Evolutionary conservation across 805 yeast genomes (phyloP), one percentile per base, ranked within the genome.

Genomic region (Spathaspora passalidarum): DNA sequence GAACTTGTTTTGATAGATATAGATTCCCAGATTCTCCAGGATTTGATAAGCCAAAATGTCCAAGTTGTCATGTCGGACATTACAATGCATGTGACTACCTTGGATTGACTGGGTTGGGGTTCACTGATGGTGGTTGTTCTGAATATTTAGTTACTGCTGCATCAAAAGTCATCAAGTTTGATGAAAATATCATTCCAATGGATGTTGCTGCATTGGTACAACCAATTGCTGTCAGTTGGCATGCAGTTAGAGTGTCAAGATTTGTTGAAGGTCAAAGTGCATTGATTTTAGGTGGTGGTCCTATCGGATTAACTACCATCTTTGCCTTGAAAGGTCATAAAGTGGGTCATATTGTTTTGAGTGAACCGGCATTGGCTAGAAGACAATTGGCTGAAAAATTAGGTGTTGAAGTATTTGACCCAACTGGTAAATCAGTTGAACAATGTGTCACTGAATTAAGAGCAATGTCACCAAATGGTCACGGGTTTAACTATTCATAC

Each of bases 151-250:
- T 72, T 14, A 68, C 73, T n/a, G 61, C 73, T 16, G 69, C 54
- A 45, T 57, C 47, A 60, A 75, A 62, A 56, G 70, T 53, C 56
- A 72, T 56, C 62, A 62, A 66, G 45, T 61, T 77, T 35, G 80
- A 80, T 26, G 64, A 68, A 32, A 50, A 55, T 2, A 65, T 75
- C 32, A 57, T 60, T 34, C 68, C 75, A 51, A 52, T 62, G 57
- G 73, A 68, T 47, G 61, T 66, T 18, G 80, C 80, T 3, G 84
- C 84, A 1, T 60, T 80, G 43, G 69, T 76, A 29, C 83, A 80
- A 60, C 86, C 86, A 4, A 58, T 80, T 38, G 66, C 80, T 9
- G 85, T 81, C 14, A 74, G 83, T 1, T 79, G 81, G 76, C 86
- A 81, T 55, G 83, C 84, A 1, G 76, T 75, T 34, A 67, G 72